phyloP scores from a whole-genome alignment of 805 yeast genomes.

The Peterozyma xylosa region DNA sequence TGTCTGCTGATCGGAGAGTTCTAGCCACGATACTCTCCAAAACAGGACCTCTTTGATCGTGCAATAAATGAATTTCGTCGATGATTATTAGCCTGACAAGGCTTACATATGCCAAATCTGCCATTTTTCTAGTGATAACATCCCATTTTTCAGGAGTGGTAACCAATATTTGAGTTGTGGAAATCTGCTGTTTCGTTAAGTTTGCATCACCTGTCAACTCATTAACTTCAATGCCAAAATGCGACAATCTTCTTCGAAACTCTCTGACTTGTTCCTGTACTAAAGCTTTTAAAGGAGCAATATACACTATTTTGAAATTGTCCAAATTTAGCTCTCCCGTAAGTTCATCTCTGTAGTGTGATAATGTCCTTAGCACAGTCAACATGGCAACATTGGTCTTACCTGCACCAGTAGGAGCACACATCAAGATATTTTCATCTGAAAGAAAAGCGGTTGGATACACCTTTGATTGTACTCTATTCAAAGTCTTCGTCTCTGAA shows the following conservation, averaged over 20 bases:
- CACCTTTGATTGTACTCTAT: slow-evolving; percentile 78
- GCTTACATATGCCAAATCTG: slow-evolving; percentile 56
- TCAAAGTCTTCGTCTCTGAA: slow-evolving; percentile 57
- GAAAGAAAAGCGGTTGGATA: slow-evolving; percentile 68
- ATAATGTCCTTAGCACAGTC: slow-evolving; percentile 57
- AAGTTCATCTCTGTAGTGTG: slow-evolving; percentile 36
- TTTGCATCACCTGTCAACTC: slow-evolving; percentile 90
- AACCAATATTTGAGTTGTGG: slow-evolving; percentile 73
- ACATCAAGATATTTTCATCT: slow-evolving; percentile 68
- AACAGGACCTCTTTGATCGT: slow-evolving; percentile 94
- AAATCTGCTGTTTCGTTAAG: slow-evolving; percentile 66
- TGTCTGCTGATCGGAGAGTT: slow-evolving; percentile 40
- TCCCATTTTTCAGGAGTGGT: slow-evolving; percentile 99
- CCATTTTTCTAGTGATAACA: slow-evolving; percentile 77
- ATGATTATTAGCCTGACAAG: slow-evolving; percentile 67
- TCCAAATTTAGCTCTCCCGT: slow-evolving; percentile 45
- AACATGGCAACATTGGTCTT: slow-evolving; percentile 95
- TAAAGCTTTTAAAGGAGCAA: slow-evolving; percentile 90
- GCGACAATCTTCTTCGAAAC: slow-evolving; percentile 59
- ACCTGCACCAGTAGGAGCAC: slow-evolving; percentile 99
- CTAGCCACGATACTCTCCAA: slow-evolving; percentile 83
- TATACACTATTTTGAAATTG: slow-evolving; percentile 72
- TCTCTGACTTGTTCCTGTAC: slow-evolving; percentile 94
- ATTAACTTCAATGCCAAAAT: slow-evolving; percentile 63
- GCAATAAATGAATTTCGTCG: slow-evolving; percentile 89